Evolutionary conservation across 2,329 filamentous ascomycete genomes (phyloP).

Genomic region (Pseudogymnoascus sp.): DNA sequence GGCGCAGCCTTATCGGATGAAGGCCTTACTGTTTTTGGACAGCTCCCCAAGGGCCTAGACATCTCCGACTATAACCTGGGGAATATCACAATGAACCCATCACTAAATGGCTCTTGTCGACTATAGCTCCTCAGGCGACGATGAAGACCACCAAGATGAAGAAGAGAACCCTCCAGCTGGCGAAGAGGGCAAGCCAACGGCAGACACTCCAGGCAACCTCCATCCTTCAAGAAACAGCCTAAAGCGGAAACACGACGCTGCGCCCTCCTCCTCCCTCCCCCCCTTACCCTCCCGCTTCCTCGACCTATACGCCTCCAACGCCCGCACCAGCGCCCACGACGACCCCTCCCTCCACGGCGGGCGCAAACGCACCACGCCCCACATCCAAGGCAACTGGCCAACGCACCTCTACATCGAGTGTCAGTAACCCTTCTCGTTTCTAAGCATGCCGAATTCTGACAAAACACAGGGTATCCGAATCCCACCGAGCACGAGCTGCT

Average conservation of each 20-base stretch:
- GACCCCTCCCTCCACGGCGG: slow-evolving; percentile 81
- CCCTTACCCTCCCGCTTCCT: slow-evolving; percentile 76
- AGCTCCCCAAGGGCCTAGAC: not conserved
- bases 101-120: slow-evolving; percentile 54
- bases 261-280: slow-evolving; percentile 41
- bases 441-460: slow-evolving; percentile 17
- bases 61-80: not conserved
- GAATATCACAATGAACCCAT: slow-evolving; percentile 9
- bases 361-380: slow-evolving; percentile 72
- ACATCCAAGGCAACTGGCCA: slow-evolving; percentile 86
- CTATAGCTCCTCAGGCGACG: slow-evolving; percentile 51
- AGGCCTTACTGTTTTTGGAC: slow-evolving; percentile 3
- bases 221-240: not conserved
- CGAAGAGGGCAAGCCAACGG: not conserved
- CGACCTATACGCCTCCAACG: slow-evolving; percentile 79
- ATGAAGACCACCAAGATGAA: slow-evolving; percentile 18
- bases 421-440: slow-evolving; percentile 39
- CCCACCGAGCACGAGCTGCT: slow-evolving; percentile 42
- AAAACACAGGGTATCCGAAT: slow-evolving; percentile 47
- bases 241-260: slow-evolving; percentile 5
- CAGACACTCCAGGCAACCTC: not conserved
- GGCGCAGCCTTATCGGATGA: not conserved
- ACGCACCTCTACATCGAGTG: slow-evolving; percentile 91
- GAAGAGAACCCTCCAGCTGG: not conserved
- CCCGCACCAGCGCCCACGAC: slow-evolving; percentile 69